Evolutionary conservation across 345 rosid species (phyloP), one percentile per base, ranked within the genome.

Genomic region (Camelina neglecta): DNA sequence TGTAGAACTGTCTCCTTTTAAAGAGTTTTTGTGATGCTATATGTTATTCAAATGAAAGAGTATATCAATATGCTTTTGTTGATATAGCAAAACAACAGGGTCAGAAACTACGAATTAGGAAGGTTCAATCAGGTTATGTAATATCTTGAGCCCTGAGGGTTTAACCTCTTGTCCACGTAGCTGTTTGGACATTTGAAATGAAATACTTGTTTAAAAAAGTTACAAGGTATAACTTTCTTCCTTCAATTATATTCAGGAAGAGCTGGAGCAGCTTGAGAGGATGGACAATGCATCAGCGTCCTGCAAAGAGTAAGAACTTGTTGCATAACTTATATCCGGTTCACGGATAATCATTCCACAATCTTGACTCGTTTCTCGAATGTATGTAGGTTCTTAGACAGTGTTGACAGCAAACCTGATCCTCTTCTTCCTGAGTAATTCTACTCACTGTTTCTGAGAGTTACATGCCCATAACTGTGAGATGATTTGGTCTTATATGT

Each of bases 361-460:
- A 36, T 64, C 41, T 24, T 57, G 33, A 69, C 71, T 73, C 10
- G 3, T 66, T 53, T 49, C 39, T 51, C 29, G 12, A 36, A 47
- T 55, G 29, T 48, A 44, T 79, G 72, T 85, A 93, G 98, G 83
- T 76, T 87, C 79, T 79, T 85, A 44, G 73, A 58, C 65, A 81
- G 72, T 70, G 96, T 91, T 60, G 86, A 87, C 45, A 81, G 23
- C 48, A 83, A 60, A 45, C 93, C 97, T 0, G 97, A 93, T 80
- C 96, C 97, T 1, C 84, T 91, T 24, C 90, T 93, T 35, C 87
- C 94, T 41, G 65, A 72, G 98, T 93, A 85, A 82, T 54, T 72
- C 49, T 55, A 20, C 51, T 44, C 59, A n/a, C 4, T 65, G 16
- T 11, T 48, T 78, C 16, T 9, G 15, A 15, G 0, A 29, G 18